These are phyloP conservation scores for Solanum chmielewskii DNA, from an alignment of 257 asterid genomes.

Conservation along the genomic window DNA sequence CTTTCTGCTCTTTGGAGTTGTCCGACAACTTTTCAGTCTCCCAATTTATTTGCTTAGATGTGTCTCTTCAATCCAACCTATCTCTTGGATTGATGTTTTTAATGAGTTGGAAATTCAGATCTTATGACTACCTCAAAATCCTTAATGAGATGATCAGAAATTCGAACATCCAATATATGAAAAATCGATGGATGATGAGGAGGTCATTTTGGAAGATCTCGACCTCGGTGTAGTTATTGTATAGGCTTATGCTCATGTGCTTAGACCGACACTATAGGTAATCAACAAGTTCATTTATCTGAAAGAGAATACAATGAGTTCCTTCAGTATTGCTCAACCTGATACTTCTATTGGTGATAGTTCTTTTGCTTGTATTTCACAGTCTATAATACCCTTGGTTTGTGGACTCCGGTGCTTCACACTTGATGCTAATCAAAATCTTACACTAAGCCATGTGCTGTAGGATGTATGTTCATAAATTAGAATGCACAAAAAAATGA, in stretches of 20 bases:
- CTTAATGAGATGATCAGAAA: not conserved
- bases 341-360: not conserved
- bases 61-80: not conserved
- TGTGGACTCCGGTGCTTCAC: not conserved
- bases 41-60: not conserved
- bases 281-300: not conserved
- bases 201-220: not conserved
- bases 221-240: not conserved
- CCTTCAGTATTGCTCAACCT: not conserved
- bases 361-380: not conserved
- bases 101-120: not conserved
- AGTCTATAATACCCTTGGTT: not conserved
- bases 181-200: not conserved
- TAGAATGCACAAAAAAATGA: not conserved
- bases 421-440: not conserved
- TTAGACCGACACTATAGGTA: not conserved
- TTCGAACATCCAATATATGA: not conserved
- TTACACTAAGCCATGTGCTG: not conserved
- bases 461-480: not conserved
- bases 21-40: not conserved
- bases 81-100: not conserved
- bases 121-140: not conserved
- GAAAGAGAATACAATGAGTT: not conserved
- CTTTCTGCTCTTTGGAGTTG: not conserved
- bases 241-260: not conserved